Conservation (phyloP, 2,329 filamentous ascomycete genomes). For the Trichoderma citrinoviride region DNA sequence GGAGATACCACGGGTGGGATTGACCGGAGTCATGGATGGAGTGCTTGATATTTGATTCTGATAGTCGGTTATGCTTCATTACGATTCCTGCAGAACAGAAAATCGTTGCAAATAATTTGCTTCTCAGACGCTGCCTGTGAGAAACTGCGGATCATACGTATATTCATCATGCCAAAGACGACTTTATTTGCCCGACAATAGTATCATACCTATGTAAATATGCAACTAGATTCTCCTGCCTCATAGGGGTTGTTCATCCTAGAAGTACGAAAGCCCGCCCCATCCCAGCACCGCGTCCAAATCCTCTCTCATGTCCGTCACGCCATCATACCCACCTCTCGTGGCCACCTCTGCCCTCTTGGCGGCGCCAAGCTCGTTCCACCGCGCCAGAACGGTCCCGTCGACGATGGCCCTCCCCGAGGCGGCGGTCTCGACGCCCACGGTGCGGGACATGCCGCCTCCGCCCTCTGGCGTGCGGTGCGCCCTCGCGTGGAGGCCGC, state of each 20-base stretch:
- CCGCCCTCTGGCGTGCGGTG: conserved; percentile 59
- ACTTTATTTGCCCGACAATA: too few species aligned
- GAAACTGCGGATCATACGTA: too few species aligned
- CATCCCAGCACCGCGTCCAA: conserved; percentile 62
- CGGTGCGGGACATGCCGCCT: conserved; percentile 42
- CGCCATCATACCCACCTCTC: conserved; percentile 64
- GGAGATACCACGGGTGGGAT: too few species aligned
- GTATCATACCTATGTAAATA: not conserved
- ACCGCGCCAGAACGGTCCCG: conserved; percentile 69
- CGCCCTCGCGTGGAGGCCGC: conserved; percentile 78
- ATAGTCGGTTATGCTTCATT: too few species aligned
- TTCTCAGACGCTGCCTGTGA: too few species aligned
- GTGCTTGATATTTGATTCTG: too few species aligned
- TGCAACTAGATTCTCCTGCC: not conserved
- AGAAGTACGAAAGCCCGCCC: conserved; percentile 60
- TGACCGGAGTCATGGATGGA: too few species aligned
- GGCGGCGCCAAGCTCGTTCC: conserved; percentile 71
- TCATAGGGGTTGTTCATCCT: not conserved
- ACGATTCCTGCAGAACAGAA: too few species aligned
- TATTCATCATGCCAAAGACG: too few species aligned
- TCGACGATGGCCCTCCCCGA: conserved; percentile 71
- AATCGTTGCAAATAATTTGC: too few species aligned
- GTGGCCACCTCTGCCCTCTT: conserved; percentile 70
- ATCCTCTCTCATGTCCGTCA: conserved; percentile 68
- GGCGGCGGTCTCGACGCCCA: conserved; percentile 54